Conservation (phyloP, 371 early-diverging fungal species). For the Smittium mucronatum region DNA sequence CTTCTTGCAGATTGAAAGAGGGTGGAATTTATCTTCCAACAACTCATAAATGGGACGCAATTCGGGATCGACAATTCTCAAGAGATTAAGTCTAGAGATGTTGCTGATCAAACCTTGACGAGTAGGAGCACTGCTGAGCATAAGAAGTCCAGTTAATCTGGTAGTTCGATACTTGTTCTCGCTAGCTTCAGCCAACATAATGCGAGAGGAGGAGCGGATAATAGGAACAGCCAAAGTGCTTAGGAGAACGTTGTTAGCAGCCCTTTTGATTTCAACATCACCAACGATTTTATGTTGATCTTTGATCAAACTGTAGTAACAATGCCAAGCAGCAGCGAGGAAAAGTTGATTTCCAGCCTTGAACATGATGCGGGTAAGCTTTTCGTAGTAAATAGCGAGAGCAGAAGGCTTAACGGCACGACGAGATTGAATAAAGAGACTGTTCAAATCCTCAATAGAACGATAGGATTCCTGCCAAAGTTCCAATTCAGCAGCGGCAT, state of each 20-base stretch:
- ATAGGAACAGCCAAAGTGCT: conserved; percentile 85
- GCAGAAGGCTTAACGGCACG: conserved; percentile 80
- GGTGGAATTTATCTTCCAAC: conserved; percentile 91
- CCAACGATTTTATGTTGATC: conserved; percentile 52
- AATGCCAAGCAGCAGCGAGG: conserved; percentile 94
- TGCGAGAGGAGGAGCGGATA: conserved; percentile 64
- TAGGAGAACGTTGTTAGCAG: conserved; percentile 83
- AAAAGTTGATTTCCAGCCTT: conserved; percentile 93
- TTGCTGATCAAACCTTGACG: conserved; percentile 82
- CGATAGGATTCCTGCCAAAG: conserved; percentile 97
- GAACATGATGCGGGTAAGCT: conserved; percentile 87
- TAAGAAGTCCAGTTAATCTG: conserved; percentile 76
- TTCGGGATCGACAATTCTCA: conserved; percentile 76
- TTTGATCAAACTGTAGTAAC: conserved; percentile 69
- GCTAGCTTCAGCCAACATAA: conserved; percentile 51
- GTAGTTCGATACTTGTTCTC: conserved; percentile 78
- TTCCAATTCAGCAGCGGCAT: conserved; percentile 89
- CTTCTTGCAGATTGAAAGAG: conserved; percentile 90
- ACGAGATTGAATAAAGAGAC: conserved; percentile 78
- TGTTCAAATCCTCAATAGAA: conserved; percentile 93
- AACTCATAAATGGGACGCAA: conserved; percentile 84
- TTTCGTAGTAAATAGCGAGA: conserved; percentile 96
- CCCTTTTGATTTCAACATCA: conserved; percentile 56
- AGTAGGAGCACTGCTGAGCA: conserved; percentile 70
- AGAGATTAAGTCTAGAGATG: conserved; percentile 61